Conservation (phyloP, 1,284 basidiomycete genomes). For the Chiua sp. region DNA sequence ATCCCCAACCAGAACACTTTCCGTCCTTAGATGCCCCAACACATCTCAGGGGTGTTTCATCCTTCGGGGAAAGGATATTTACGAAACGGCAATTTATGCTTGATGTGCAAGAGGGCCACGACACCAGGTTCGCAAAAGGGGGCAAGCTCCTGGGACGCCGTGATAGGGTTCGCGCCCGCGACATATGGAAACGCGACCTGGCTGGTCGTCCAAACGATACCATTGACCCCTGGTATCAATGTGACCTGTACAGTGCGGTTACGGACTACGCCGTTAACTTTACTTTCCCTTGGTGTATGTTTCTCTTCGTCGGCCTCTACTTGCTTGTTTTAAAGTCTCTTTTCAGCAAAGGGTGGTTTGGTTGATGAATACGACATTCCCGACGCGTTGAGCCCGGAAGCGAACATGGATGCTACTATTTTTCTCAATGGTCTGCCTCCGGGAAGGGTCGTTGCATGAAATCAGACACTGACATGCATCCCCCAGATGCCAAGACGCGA, state of each 20-base stretch:
- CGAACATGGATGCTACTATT: slow-evolving; percentile 47
- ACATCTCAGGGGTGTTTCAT: slow-evolving; percentile 26
- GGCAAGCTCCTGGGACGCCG: background rate
- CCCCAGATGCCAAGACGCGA: slow-evolving; percentile 53
- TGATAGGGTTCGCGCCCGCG: slow-evolving; percentile 19
- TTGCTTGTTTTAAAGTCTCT: background rate
- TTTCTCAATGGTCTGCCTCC: slow-evolving; percentile 64
- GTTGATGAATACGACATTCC: slow-evolving; percentile 58
- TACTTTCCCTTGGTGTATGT: slow-evolving; percentile 70
- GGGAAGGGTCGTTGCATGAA: background rate
- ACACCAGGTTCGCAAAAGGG: background rate
- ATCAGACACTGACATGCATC: background rate
- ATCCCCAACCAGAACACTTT: slow-evolving; percentile 64
- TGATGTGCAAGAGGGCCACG: slow-evolving; percentile 17
- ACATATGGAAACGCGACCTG: slow-evolving; percentile 53
- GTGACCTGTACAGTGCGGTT: slow-evolving; percentile 54
- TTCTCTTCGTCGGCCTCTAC: background rate
- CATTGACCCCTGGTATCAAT: slow-evolving; percentile 64
- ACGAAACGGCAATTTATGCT: slow-evolving; percentile 15
- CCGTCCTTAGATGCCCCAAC: slow-evolving; percentile 46
- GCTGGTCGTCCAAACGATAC: slow-evolving; percentile 52
- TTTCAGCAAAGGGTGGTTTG: slow-evolving; percentile 39
- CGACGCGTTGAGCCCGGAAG: slow-evolving; percentile 55
- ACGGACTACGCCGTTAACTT: slow-evolving; percentile 65
- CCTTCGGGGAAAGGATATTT: slow-evolving; percentile 1